Base-by-base conservation (phyloP, 1,139 yeast genomes). In the Yamadazyma siamensis region DNA sequence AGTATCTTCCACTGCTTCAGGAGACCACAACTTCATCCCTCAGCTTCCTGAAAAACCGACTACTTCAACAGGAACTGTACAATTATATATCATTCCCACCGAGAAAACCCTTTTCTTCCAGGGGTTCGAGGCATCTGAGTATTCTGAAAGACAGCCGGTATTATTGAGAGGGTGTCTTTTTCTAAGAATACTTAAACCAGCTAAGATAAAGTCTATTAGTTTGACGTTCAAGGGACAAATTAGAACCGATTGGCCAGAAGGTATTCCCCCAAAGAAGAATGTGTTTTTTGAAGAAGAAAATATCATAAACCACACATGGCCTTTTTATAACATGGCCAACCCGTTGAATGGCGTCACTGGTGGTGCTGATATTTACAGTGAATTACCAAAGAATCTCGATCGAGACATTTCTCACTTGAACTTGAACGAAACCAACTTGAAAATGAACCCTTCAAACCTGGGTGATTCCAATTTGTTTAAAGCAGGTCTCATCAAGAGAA, bases 161-260 rank as follows among this genome's bases (percentile, higher is more conserved):
- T 60, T 91, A 31, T 66, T 91, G 25, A 67, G 98, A 36, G 98
- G 98, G 1, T 77, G 94, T 15, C 64, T 91, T 17, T 75, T 81
- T 27, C 46, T 91, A 6, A 66, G 89, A 26, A 73, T 88, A 5
- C 52, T 79, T 29, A 89, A 88, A 49, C 82, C 94, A 0, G 69
- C 82, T 22, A 87, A 81, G 54, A 65, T 91, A 42, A 87, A 84
- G 54, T 56, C 76, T 21, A 75, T 91, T n/a, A 55, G 65, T 3
- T 61, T 91, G 32, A 61, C 70, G 2, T 81, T 91, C 50, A 72
- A 74, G 39, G 98, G 97, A 2, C 54, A 60, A 2, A 76, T 86
- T 26, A 66, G 85, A 40, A 91, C 98, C 0, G 96, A 91, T 42
- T 91, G 98, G 97, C 98, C 97, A 3, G 98, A 94, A 49, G 98